Evolutionary conservation across 1,284 basidiomycete genomes (phyloP).

Genomic region (Ceratobasidium sp.): DNA sequence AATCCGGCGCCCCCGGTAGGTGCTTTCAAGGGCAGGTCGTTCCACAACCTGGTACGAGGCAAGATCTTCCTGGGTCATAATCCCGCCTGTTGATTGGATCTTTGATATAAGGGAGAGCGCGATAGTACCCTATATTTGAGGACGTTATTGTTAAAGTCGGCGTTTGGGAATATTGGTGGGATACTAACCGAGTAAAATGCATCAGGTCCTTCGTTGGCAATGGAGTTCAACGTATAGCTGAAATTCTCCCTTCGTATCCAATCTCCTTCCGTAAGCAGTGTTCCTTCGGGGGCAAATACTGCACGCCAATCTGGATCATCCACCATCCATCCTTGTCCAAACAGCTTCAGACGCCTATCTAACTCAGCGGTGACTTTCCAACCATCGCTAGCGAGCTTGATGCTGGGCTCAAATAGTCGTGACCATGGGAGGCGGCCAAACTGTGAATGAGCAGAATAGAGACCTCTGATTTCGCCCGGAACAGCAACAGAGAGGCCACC

Average conservation of each 20-base stretch:
- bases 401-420: conserved; percentile 80
- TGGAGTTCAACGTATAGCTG: conserved; percentile 73
- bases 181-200: conserved; percentile 78
- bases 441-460: conserved; percentile 82
- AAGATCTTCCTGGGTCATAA: conserved; percentile 80
- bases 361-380: conserved; percentile 65
- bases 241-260: conserved; percentile 76
- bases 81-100: conserved; percentile 78
- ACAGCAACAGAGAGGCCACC: conserved; percentile 89
- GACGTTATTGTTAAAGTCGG: conserved; percentile 40
- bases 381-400: conserved; percentile 74
- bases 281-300: conserved; percentile 85
- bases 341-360: conserved; percentile 42
- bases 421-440: conserved; percentile 87
- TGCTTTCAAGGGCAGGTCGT: conserved; percentile 79
- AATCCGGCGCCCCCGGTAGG: conserved; percentile 81
- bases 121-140: conserved; percentile 71
- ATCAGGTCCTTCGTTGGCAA: conserved; percentile 76
- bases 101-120: conserved; percentile 80
- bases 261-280: conserved; percentile 80
- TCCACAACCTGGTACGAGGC: conserved; percentile 78
- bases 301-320: conserved; percentile 81
- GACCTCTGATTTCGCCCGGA: conserved; percentile 88
- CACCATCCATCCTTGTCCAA: conserved; percentile 65
- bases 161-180: conserved; percentile 1